Evolutionary conservation across 352 stramenopile genomes (phyloP), one percentile per base, ranked within the genome.

Genomic region (Blastocystis sp.): DNA sequence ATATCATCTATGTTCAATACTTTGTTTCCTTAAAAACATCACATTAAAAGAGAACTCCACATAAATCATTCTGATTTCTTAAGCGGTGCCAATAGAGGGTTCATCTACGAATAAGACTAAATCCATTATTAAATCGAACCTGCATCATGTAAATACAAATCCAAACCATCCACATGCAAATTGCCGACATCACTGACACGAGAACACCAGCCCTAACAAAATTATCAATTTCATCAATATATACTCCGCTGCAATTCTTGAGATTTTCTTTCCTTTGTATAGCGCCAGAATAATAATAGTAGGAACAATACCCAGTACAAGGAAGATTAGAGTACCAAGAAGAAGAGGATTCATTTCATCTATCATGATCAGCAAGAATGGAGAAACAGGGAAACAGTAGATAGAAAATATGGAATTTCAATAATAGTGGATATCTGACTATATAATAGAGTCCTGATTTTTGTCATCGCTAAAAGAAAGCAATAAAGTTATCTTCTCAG

Each of bases 71-170:
- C 60, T 24, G 37, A n/a, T 11, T 84, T 84, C 73, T 66, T 84
- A 17, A 84, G 44, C 9, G 73, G 73, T 13, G 51, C 48, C 30
- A 66, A 37, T 22, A 84, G 48, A 24, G 73, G 73, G 53, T 68
- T 64, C 73, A 84, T 84, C 73, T 84, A 68, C 5, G 15, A 35
- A 17, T 42, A 54, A 53, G 17, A 22, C 17, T 30, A 51, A 84
- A 13, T 22, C 9, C n/a, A 84, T 0, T 33, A 1, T 24, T 22
- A 27, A 27, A 66, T 37, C 73, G 17, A 27, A 84, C 73, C 73
- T 84, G 73, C 73, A 84, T 84, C 73, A 84, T 84, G 33, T 84
- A 84, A 33, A 84, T 68, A 57, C 73, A 84, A 84, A 66, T 84
- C 73, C 73, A 84, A 3, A 84, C 53, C 73, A 84, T 84, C 73